These are phyloP conservation scores for Klebsormidium nitens DNA, from an alignment of 139 green algal genomes.

Conservation along the genomic window DNA sequence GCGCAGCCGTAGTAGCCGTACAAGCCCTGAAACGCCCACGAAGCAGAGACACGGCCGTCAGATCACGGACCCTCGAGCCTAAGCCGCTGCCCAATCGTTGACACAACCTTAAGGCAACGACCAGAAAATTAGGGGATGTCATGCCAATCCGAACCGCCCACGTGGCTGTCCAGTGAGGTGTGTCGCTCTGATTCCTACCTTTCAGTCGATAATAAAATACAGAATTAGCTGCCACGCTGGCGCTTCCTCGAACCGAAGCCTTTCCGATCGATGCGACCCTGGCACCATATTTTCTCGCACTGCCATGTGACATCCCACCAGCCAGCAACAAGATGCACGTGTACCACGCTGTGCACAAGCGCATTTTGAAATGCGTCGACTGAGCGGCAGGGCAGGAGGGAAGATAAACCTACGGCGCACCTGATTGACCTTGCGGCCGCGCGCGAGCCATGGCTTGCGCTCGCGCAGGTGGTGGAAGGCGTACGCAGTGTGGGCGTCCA, in stretches of 20 bases:
- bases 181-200: too few species aligned
- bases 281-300: too few species aligned
- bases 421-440: slow-evolving; percentile 31
- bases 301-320: too few species aligned
- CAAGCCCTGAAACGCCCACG: too few species aligned
- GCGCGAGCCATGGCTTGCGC: slow-evolving; percentile 23
- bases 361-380: too few species aligned
- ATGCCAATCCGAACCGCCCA: background rate
- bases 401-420: background rate
- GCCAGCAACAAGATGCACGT: too few species aligned
- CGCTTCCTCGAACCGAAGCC: too few species aligned
- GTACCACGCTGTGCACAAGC: too few species aligned
- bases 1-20: slow-evolving; percentile 24
- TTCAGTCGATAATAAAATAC: too few species aligned
- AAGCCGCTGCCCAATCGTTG: background rate
- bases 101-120: background rate
- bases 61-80: background rate
- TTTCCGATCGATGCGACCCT: too few species aligned
- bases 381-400: background rate
- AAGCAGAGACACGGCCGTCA: background rate
- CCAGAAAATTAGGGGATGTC: background rate
- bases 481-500: slow-evolving; percentile 33
- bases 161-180: background rate
- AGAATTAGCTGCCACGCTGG: too few species aligned
- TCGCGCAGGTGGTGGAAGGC: slow-evolving; percentile 32